Percentiles rank a stretch among this genome's conserved stretches.
Evolutionary conservation across 2,329 filamentous ascomycete genomes (phyloP).

Genomic region (Cladosporium sp.): DNA sequence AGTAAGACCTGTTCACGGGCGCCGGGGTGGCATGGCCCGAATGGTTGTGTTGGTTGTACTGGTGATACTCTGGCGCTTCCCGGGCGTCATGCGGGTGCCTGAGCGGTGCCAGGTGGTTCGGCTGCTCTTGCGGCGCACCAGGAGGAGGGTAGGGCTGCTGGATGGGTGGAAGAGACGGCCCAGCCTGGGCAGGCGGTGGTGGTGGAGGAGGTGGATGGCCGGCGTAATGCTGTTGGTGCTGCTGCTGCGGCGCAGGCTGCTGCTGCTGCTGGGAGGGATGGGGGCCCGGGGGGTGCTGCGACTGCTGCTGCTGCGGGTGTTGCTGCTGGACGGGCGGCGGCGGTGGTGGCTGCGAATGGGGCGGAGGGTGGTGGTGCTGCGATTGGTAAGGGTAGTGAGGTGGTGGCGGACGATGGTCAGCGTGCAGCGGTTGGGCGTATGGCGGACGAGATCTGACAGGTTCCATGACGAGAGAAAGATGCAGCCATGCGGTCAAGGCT

Average conservation of each 20-base stretch:
- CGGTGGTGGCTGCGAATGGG: conserved; percentile 21
- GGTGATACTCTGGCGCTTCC: conserved; percentile 33
- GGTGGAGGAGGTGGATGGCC: background rate
- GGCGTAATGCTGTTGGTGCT: too few relatives aligned
- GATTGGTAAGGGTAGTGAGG: conserved; percentile 18
- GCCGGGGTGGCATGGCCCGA: conserved; percentile 40
- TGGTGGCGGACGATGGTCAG: conserved; percentile 16
- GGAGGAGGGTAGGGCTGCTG: conserved; percentile 25
- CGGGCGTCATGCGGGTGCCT: conserved; percentile 26
- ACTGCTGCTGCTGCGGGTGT: conserved; percentile 22
- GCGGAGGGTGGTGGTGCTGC: conserved; percentile 22
- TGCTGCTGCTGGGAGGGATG: conserved; percentile 23
- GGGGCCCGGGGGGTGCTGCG: conserved; percentile 18
- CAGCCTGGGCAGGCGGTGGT: conserved; percentile 21
- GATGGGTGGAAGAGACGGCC: conserved; percentile 29
- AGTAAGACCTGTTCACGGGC: conserved; percentile 36
- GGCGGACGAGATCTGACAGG: conserved; percentile 19
- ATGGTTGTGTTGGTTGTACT: conserved; percentile 33
- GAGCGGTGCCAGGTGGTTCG: conserved; percentile 29
- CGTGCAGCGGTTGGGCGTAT: conserved; percentile 13
- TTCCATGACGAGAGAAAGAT: conserved; percentile 17
- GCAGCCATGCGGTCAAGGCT: conserved; percentile 21
- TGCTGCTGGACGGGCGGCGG: conserved; percentile 17
- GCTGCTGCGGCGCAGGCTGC: conserved; percentile 23
- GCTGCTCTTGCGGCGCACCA: conserved; percentile 27